Evolutionary conservation across 176 grass and related monocot species (phyloP).

Genomic region (Avena insularis): DNA sequence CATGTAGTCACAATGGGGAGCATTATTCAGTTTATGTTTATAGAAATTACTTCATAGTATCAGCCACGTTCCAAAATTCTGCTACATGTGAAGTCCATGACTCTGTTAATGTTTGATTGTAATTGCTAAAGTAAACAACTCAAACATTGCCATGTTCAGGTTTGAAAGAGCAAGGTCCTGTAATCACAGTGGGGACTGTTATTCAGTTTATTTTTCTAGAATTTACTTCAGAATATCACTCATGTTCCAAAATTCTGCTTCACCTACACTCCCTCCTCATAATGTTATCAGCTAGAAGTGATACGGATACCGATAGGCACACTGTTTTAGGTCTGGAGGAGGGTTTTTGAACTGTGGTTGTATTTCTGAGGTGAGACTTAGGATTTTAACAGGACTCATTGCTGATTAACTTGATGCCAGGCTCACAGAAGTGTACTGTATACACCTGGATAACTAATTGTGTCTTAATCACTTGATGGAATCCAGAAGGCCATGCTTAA

Average conservation of each 20-base stretch:
- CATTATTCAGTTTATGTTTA: not conserved
- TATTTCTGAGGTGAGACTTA: not conserved
- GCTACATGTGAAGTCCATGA: not conserved
- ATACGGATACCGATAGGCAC: not conserved
- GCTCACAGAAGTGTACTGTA: conserved; percentile 19
- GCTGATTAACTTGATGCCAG: conserved; percentile 23
- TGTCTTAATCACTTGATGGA: conserved; percentile 10
- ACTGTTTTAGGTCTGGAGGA: conserved; percentile 7
- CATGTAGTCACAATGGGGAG: not conserved
- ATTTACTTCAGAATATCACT: not conserved
- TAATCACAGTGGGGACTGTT: not conserved
- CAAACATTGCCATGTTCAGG: conserved; percentile 26
- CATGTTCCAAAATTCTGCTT: conserved; percentile 18
- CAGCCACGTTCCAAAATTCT: conserved; percentile 13
- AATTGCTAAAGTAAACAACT: not conserved
- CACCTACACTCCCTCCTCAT: not conserved
- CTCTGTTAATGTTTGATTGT: not conserved
- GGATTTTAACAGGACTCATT: not conserved
- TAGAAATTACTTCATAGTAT: not conserved
- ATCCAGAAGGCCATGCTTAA: conserved; percentile 22
- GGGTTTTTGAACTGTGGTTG: not conserved
- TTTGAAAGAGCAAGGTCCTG: conserved; percentile 30
- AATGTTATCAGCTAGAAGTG: conserved; percentile 20
- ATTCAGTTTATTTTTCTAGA: conserved; percentile 9
- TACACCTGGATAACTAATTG: conserved; percentile 12